Conservation (phyloP, 306 rosid species). For the Crotalaria pallida region DNA sequence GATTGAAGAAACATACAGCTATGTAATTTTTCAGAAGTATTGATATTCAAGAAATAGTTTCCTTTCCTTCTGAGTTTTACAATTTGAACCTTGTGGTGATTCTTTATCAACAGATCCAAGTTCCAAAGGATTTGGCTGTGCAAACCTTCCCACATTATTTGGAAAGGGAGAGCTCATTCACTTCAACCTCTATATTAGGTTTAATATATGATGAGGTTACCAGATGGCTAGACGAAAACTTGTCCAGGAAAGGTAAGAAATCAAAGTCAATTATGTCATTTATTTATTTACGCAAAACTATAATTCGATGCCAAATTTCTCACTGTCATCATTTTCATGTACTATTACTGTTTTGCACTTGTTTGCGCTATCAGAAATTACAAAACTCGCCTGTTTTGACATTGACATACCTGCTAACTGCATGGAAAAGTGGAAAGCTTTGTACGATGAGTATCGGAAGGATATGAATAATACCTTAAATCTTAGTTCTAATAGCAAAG, state of each 20-base stretch:
- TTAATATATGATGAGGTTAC: slow-evolving; percentile 52
- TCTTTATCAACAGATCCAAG: slow-evolving; percentile 35
- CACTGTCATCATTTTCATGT: not conserved
- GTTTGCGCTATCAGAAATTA: slow-evolving; percentile 44
- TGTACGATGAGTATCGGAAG: slow-evolving; percentile 22
- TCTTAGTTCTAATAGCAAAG: not conserved
- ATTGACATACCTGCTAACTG: slow-evolving; percentile 36
- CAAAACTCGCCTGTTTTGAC: slow-evolving; percentile 50
- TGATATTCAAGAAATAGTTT: not conserved
- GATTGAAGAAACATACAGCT: not conserved
- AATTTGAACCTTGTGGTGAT: not conserved
- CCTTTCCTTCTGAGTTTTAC: not conserved
- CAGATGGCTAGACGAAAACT: slow-evolving; percentile 27
- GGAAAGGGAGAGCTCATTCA: slow-evolving; percentile 39
- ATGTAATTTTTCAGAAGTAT: not conserved
- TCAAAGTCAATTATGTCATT: not conserved
- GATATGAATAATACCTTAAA: slow-evolving; percentile 38
- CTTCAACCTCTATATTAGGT: slow-evolving; percentile 65
- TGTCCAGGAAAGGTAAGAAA: slow-evolving; percentile 32
- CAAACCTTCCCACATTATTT: slow-evolving; percentile 59
- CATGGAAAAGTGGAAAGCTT: slow-evolving; percentile 36
- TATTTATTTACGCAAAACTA: not conserved
- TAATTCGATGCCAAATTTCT: not conserved
- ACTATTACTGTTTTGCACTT: too few species aligned
- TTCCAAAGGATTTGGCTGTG: slow-evolving; percentile 43